Base-by-base conservation (phyloP, 1,284 basidiomycete genomes). In the Austroboletus niveus region DNA sequence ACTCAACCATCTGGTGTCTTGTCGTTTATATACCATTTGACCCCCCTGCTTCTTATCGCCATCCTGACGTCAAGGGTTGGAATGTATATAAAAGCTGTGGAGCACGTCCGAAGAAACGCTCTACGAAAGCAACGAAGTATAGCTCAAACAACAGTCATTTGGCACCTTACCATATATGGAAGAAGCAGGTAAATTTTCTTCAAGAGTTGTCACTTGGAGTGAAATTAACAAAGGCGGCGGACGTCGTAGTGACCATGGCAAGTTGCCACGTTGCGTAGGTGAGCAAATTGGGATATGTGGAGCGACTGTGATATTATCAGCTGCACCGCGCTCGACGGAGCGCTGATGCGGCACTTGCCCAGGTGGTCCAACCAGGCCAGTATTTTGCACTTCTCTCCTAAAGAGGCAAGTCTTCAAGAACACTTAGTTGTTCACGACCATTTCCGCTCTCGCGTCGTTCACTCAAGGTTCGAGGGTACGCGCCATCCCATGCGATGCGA, bases 41-140 rank as follows among this genome's bases (percentile, higher is more conserved):
- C 32, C 22, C 45, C 15, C 14, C 17, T 30, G 22, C 5, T 15
- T 15, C 42, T 52, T 48, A 54, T 61, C 50, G 42, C 17, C 40
- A 43, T 42, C 31, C 49, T 68, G 64, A 66, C 64, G 64, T 69
- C 66, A 69, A 69, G 66, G 64, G 66, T 51, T 27, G 30, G 12
- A 42, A 42, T 46, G 24, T 31, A 43, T 45, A 52, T 53, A 52
- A 49, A 32, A 42, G 7, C 38, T n/a, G 45, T 29, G 57, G 53
- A 48, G 48, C 41, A 3, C 29, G 17, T 31, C 47, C 17, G 10
- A 43, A 41, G 5, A n/a, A 24, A 15, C 11, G 20, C 15, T 17
- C 45, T 45, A 48, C 14, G 39, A 51, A 29, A 31, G 49, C 56
- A 59, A 51, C 49, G 52, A 48, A 49, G 49, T 6, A 32, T 34